Evolutionary conservation across 78 protist genomes (phyloP).

Genomic region (Protostelium mycophagum): DNA sequence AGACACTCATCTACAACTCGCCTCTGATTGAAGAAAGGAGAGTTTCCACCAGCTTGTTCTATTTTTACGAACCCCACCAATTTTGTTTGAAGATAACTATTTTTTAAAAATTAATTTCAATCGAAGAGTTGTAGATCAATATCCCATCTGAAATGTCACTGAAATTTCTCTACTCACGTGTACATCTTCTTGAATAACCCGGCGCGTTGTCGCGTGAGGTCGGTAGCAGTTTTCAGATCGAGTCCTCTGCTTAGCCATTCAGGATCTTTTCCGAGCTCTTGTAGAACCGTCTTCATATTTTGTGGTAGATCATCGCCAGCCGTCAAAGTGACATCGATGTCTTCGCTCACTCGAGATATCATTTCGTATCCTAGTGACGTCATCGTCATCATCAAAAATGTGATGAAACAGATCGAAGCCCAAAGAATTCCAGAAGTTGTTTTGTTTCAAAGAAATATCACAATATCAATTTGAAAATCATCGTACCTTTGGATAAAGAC

Average conservation of each 20-base stretch:
- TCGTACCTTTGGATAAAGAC: background rate
- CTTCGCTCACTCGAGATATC: background rate
- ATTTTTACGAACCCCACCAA: background rate
- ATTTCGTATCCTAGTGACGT: background rate
- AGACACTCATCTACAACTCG: background rate
- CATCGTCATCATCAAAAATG: no score
- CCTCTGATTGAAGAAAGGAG: background rate
- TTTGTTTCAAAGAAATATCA: no score
- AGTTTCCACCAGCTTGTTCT: background rate
- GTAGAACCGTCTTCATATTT: background rate
- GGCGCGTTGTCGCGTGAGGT: background rate
- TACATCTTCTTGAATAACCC: background rate
- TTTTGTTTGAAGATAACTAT: background rate
- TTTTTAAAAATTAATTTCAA: no score
- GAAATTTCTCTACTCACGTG: no score
- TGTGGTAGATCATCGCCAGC: background rate
- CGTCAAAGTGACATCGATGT: background rate
- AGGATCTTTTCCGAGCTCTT: background rate
- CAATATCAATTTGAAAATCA: background rate
- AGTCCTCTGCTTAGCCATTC: background rate
- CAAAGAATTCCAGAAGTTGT: no score
- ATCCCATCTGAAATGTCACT: background rate
- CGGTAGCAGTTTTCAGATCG: background rate
- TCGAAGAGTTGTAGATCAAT: background rate
- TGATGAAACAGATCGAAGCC: no score